phyloP scores from a whole-genome alignment of 2,329 filamentous ascomycete species.

The Ustulina deusta region DNA sequence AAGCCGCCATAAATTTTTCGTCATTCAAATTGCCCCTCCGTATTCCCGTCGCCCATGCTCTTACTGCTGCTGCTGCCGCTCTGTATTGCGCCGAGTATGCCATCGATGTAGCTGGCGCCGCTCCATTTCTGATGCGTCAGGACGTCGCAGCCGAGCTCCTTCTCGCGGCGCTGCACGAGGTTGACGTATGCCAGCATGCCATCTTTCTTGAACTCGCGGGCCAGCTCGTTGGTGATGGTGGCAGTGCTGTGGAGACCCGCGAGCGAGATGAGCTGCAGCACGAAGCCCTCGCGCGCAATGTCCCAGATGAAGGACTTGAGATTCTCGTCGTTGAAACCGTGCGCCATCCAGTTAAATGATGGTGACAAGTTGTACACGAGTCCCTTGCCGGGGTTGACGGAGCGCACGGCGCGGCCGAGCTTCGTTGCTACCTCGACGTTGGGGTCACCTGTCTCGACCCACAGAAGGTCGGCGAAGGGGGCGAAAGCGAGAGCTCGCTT shows the following conservation, averaged over 20 bases:
- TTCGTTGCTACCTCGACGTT: slow-evolving; percentile 79
- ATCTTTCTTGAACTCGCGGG: slow-evolving; percentile 84
- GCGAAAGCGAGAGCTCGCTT: slow-evolving; percentile 94
- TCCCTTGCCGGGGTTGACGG: slow-evolving; percentile 79
- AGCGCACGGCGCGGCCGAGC: slow-evolving; percentile 82
- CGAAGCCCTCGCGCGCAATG: slow-evolving; percentile 87
- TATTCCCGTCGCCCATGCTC: slow-evolving; percentile 96
- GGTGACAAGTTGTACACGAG: slow-evolving; percentile 97
- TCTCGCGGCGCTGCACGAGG: slow-evolving; percentile 87
- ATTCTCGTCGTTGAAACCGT: slow-evolving; percentile 86
- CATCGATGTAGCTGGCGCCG: slow-evolving; percentile 80
- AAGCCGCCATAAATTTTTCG: too few relatives aligned
- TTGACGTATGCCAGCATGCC: slow-evolving; percentile 99
- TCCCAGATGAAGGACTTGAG: slow-evolving; percentile 97
- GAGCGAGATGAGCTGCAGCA: slow-evolving; percentile 74
- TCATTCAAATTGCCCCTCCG: slow-evolving; percentile 74
- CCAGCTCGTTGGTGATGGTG: slow-evolving; percentile 77
- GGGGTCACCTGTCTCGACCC: slow-evolving; percentile 96
- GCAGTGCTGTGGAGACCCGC: slow-evolving; percentile 76
- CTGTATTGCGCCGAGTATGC: slow-evolving; percentile 89
- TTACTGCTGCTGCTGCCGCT: slow-evolving; percentile 87
- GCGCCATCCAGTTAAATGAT: slow-evolving; percentile 98
- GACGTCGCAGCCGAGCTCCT: slow-evolving; percentile 91
- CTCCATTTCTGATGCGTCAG: slow-evolving; percentile 93
- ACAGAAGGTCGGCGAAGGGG: slow-evolving; percentile 92